Base-by-base conservation (phyloP, 768 basidiomycete species). In the Tremella mesenterica region DNA sequence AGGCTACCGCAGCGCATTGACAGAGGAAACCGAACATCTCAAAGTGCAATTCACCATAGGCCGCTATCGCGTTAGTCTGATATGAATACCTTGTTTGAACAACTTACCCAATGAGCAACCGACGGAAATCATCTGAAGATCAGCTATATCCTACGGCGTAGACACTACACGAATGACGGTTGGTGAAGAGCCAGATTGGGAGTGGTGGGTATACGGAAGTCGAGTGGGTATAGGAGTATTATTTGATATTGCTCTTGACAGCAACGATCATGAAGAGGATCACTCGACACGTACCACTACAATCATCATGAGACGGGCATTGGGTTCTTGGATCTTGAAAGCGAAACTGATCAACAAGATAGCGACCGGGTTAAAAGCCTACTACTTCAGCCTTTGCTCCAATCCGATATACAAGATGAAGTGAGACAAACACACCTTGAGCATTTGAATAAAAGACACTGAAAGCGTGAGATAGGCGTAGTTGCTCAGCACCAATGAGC, bases 361-460 rank as follows among this genome's bases (percentile, higher is more conserved):
- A 18, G 72, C 69, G 16, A 75, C 73, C 5, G 73, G 73, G 38
- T 67, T 71, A 67, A 73, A 73, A 10, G 71, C 71, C 60, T 67
- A 34, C 18, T 33, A 14, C n/a, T 30, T n/a, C n/a, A n/a, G n/a
- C n/a, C n/a, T n/a, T n/a, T n/a, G n/a, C n/a, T n/a, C n/a, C 45
- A 26, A 34, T 36, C 30, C 41, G 47, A 34, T 26, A 31, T 5
- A 2, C 7, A 51, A 7, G 18, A 31, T 26, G 10, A 1, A 21
- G 16, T 31, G 12, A 18, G 16, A 34, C n/a, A 47, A 30, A 61
- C 77, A 29, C 33, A 84, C 85, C 81, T 91, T 91, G 73, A 92
- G 83, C 93, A 96, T 97, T 73, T 97, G 93, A 62, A 97, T 96
- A 75, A 93, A 97, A 0, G 88, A 82, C 10, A 93, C 88, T 60